Base-by-base conservation (phyloP, 1,284 basidiomycete genomes). In the Boletus sp. region DNA sequence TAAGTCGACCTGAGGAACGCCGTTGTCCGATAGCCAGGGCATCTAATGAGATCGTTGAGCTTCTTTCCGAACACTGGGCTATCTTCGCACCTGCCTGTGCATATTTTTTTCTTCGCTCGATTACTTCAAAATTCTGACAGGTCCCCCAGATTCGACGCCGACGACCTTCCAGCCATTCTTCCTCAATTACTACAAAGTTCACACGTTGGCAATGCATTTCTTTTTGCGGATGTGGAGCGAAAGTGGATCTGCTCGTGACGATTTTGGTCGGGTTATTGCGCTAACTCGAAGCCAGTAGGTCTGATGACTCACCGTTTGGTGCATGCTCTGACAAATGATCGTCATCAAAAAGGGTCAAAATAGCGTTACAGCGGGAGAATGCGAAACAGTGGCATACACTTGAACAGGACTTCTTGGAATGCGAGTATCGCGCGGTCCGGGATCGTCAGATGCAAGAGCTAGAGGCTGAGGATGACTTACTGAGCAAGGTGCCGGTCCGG, bases 191-290 rank as follows among this genome's bases (percentile, higher is more conserved):
- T 82, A 84, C 64, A 86, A 85, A 59, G 87, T 96, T 12, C 96
- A 98, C 73, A 78, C 83, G 7, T 78, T 96, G 5, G 91, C 91
- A 2, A 85, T 92, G 31, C 86, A 86, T 56, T 97, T 98, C 78
- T 97, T 97, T 78, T 76, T 95, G 31, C 84, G 93, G 61, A 96
- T 98, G 89, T 98, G 95, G 95, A 86, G 84, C 66, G 95, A 98
- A 73, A 94, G 92, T 63, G 90, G 91, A 37, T 93, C 96, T 1
- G 87, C 89, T 11, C 73, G 74, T 9, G 85, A 80, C 33, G 94
- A 97, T 72, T 96, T 97, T 67, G 79, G 83, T 39, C 86, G 94
- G 16, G 86, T 98, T 11, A 84, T 86, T 49, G 91, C 89, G 16
- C 77, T 98, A 24, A 89, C 92, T 42, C 85, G 88, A 49, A 94